Evolutionary conservation across 345 rosid species (phyloP), one percentile per base, ranked within the genome.

Genomic region (Crucihimalaya himalaica): DNA sequence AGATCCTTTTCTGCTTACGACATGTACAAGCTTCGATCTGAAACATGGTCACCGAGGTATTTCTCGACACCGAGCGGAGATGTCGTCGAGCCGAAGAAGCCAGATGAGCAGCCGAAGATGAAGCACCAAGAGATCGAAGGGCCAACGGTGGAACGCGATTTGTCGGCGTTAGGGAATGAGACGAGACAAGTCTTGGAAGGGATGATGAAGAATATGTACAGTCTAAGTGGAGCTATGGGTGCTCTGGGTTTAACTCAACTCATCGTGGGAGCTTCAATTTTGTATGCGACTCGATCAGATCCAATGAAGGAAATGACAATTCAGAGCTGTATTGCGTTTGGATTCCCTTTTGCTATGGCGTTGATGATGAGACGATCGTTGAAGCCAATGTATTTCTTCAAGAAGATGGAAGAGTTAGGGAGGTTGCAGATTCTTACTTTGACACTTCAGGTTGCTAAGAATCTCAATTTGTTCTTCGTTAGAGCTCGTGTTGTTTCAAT

Each of bases 91-190:
- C 23, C 65, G 37, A 71, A 70, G 29, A 66, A 70, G 28, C 47
- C 86, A 4, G 88, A 84, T 66, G 88, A 81, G 75, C 81, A 83
- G 5, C 81, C 84, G 3, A 79, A 84, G 58, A 86, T 88, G 86
- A 88, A 92, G 83, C 96, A 90, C 84, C 99, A 89, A 64, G 97
- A 95, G 77, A 89, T 95, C 76, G 96, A 90, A 69, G 99, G 97
- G 0, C 96, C 97, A 1, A 95, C 99, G 0, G 97, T 88, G 19
- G 97, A 92, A 43, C 86, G 97, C 5, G 97, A 95, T 74, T 64
- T 86, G 48, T 92, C 99, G 4, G 77, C 88, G 9, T 54, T 92
- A 63, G 98, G 88, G 12, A 85, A 85, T 23, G 98, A 92, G 86
- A 95, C 96, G 21, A 82, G 97, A 64, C 70, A 79, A 16, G 92